These are phyloP conservation scores for Climacium dendroides DNA, from an alignment of 225 moss, liverwort and hornwort genomes.

Conservation along the genomic window DNA sequence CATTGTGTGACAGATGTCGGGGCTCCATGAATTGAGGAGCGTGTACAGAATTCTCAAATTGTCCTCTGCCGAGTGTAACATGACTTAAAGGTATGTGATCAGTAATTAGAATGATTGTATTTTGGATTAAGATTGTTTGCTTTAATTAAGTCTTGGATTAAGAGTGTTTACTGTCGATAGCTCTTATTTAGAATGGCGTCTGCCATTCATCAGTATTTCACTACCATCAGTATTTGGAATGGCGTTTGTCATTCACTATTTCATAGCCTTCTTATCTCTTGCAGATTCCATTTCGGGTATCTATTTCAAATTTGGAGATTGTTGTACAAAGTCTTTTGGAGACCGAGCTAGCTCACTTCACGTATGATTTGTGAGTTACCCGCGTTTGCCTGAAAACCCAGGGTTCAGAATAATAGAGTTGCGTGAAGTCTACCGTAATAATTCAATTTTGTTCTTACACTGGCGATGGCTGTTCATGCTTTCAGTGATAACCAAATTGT, in stretches of 20 bases:
- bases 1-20: slow-evolving; percentile 24
- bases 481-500: slow-evolving; percentile 11
- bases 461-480: slow-evolving; percentile 1
- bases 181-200: neutral
- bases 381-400: neutral
- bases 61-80: neutral
- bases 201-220: no score
- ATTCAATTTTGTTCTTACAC: neutral
- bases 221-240: no score
- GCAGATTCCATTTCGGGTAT: neutral
- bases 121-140: neutral
- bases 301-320: neutral
- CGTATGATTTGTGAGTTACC: neutral
- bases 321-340: neutral
- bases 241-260: neutral
- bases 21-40: slow-evolving; percentile 35
- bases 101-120: neutral
- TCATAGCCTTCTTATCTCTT: neutral
- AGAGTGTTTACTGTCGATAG: neutral
- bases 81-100: slow-evolving; percentile 5
- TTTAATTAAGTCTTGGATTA: neutral
- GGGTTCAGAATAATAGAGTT: neutral
- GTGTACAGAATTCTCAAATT: neutral
- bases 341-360: neutral
- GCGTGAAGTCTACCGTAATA: neutral